Base-by-base conservation (phyloP, 805 yeast species). In the Saccharomycopsis sp. region DNA sequence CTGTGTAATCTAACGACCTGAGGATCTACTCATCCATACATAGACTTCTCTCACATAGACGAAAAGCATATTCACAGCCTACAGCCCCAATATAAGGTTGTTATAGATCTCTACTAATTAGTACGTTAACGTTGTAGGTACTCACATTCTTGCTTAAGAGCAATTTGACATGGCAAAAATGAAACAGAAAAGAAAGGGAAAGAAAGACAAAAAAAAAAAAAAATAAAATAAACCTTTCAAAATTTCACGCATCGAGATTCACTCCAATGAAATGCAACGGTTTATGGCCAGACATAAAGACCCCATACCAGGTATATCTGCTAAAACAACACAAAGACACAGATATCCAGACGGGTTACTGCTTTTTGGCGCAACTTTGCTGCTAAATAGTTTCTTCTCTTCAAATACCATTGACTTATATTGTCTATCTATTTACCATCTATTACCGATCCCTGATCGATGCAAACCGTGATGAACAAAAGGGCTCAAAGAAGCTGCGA, bases 401-500 rank as follows among this genome's bases (percentile, higher is more conserved):
- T 12, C 5, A 29, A 29, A 12, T 29, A 29, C 38, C 38, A 12
- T n/a, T n/a, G n/a, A n/a, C n/a, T n/a, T n/a, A n/a, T n/a, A n/a
- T n/a, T n/a, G n/a, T n/a, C n/a, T n/a, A n/a, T n/a, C n/a, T n/a
- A n/a, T n/a, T n/a, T n/a, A n/a, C n/a, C n/a, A n/a, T n/a, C n/a
- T n/a, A n/a, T n/a, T n/a, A n/a, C n/a, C n/a, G n/a, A n/a, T n/a
- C n/a, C n/a, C n/a, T n/a, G n/a, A n/a, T n/a, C n/a, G 38, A 29
- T 29, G 12, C 5, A 29, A 7, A 29, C 38, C 38, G 12, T 12
- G 9, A 44, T 44, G 49, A 44, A 44, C 22, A 44, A 44, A 44
- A 8, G 49, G 5, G 49, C 49, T 44, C 49, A 44, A 44, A 44
- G 49, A 44, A 44, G 49, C 22, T 44, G 49, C 22, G 49, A 44